These are phyloP conservation scores for Torulaspora gathmanii DNA, from an alignment of 805 yeast genomes.

Conservation along the genomic window DNA sequence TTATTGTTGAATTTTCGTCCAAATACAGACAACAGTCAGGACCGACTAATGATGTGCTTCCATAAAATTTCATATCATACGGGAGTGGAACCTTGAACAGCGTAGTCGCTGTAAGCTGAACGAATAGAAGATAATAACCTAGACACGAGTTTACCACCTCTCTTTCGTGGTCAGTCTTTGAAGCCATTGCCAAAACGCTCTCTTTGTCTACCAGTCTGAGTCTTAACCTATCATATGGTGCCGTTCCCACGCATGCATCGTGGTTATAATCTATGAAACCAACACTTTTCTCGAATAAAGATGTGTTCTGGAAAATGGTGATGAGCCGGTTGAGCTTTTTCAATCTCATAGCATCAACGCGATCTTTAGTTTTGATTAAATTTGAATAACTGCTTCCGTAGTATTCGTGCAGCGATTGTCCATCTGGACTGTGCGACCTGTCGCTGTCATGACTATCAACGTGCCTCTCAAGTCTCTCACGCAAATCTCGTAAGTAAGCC, in stretches of 20 bases:
- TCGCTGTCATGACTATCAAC: neutral
- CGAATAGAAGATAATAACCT: slow-evolving; percentile 29
- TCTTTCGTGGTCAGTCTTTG: slow-evolving; percentile 8
- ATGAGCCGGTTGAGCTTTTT: slow-evolving; percentile 22
- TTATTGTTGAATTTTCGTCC: slow-evolving; percentile 14
- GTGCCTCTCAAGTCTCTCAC: neutral
- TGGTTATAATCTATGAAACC: slow-evolving; percentile 12
- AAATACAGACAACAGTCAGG: slow-evolving; percentile 22
- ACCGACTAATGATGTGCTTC: slow-evolving; percentile 29
- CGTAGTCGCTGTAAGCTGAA: slow-evolving; percentile 20
- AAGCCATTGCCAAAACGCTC: slow-evolving; percentile 9
- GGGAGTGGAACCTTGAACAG: slow-evolving; percentile 25
- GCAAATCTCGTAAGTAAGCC: neutral
- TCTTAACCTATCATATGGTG: slow-evolving; percentile 9
- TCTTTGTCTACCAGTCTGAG: slow-evolving; percentile 13
- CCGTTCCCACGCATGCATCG: neutral
- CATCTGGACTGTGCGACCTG: slow-evolving; percentile 1
- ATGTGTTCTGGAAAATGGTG: slow-evolving; percentile 14
- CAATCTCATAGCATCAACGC: slow-evolving; percentile 13
- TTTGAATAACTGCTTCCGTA: slow-evolving; percentile 28
- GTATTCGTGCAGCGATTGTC: slow-evolving; percentile 20
- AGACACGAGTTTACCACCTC: slow-evolving; percentile 21
- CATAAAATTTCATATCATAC: slow-evolving; percentile 22
- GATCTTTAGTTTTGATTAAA: slow-evolving; percentile 19
- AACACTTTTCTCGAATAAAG: slow-evolving; percentile 12